Conservation (phyloP, 495 filamentous ascomycete species). For the Neurospora sp. region DNA sequence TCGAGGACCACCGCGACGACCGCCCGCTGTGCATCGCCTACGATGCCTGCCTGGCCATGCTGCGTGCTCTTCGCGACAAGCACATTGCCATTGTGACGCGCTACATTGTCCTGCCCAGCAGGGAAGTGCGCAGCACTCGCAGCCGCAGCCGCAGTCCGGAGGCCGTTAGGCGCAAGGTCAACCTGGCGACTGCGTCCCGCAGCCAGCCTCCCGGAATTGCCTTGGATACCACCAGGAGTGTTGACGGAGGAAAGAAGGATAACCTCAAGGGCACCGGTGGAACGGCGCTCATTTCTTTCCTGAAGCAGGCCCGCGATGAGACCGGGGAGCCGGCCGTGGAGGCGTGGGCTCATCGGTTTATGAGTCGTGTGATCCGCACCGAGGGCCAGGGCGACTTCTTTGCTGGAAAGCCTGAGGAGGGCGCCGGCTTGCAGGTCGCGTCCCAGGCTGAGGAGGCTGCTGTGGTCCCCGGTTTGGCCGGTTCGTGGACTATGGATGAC, state of each 20-base stretch:
- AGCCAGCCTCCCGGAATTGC: conserved; percentile 26
- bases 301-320: conserved; percentile 93
- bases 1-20: conserved; percentile 53
- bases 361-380: conserved; percentile 43
- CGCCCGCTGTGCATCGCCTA: conserved; percentile 65
- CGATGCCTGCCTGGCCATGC: conserved; percentile 84
- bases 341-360: conserved; percentile 65
- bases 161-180: conserved; percentile 37
- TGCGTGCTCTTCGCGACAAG: conserved; percentile 82
- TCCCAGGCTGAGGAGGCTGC: conserved; percentile 47
- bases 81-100: conserved; percentile 94
- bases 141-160: conserved; percentile 36
- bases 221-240: conserved; percentile 18
- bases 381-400: conserved; percentile 43
- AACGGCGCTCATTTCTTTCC: conserved; percentile 83
- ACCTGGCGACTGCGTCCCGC: conserved; percentile 54
- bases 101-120: conserved; percentile 74
- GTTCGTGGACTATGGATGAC: conserved; percentile 77
- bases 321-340: conserved; percentile 87
- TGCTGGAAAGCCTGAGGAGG: conserved; percentile 48
- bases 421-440: conserved; percentile 10
- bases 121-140: conserved; percentile 37
- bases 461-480: conserved; percentile 66
- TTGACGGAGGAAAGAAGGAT: conserved; percentile 25
- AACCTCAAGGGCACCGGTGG: conserved; percentile 85